Evolutionary conservation across 495 filamentous ascomycete genomes (phyloP).

Genomic region (Platismatia glauca): DNA sequence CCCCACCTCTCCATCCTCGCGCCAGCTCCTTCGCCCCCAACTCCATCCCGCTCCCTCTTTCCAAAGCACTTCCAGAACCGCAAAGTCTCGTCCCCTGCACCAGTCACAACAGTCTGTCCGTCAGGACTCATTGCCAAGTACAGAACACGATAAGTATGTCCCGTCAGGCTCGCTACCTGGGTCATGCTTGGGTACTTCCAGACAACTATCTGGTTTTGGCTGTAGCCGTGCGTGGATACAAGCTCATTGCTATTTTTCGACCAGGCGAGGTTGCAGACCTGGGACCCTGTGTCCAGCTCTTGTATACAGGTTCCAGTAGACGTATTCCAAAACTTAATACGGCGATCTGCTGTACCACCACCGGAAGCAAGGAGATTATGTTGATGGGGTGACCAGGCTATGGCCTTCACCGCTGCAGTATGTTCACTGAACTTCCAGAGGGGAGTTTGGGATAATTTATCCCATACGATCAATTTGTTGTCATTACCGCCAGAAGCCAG

Average conservation of each 20-base stretch:
- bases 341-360: slow-evolving; percentile 87
- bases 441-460: slow-evolving; percentile 78
- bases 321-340: slow-evolving; percentile 98
- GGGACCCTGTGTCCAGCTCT: slow-evolving; percentile 88
- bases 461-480: slow-evolving; percentile 98
- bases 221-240: slow-evolving; percentile 95
- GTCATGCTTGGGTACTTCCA: slow-evolving; percentile 99
- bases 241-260: slow-evolving; percentile 92
- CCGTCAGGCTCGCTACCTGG: slow-evolving; percentile 87
- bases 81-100: slow-evolving; percentile 91
- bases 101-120: slow-evolving; percentile 85
- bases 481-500: slow-evolving; percentile 96
- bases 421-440: slow-evolving; percentile 89
- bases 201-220: slow-evolving; percentile 93
- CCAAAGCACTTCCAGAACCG: slow-evolving; percentile 95
- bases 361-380: slow-evolving; percentile 88
- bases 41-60: slow-evolving; percentile 47
- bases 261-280: slow-evolving; percentile 97
- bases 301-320: slow-evolving; percentile 64
- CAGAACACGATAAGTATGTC: slow-evolving; percentile 90
- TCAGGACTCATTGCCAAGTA: slow-evolving; percentile 97
- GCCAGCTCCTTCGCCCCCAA: slow-evolving; percentile 41
- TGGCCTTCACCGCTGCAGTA: slow-evolving; percentile 91
- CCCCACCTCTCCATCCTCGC: slow-evolving; percentile 58
- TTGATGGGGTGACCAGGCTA: slow-evolving; percentile 98